Conservation (phyloP, 805 yeast genomes). For the Ogataea angusta region DNA sequence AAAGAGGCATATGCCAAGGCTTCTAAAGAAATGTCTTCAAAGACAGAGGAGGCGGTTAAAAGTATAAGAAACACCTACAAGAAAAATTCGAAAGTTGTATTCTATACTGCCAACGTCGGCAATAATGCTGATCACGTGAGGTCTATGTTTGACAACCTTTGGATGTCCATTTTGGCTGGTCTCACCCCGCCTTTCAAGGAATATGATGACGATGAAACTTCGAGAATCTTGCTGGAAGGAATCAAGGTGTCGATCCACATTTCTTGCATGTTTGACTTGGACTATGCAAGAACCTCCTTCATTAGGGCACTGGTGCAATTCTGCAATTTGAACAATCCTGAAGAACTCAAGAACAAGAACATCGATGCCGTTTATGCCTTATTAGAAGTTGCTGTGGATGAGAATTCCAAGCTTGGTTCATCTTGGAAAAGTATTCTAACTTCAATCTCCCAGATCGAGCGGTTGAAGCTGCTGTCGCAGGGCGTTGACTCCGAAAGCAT, state of each 20-base stretch:
- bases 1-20: constrained; percentile 90
- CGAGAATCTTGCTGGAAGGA: constrained; percentile 76
- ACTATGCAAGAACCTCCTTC: constrained; percentile 83
- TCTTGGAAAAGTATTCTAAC: constrained; percentile 86
- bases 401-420: constrained; percentile 67
- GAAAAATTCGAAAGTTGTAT: constrained; percentile 45
- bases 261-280: constrained; percentile 78
- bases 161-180: constrained; percentile 98
- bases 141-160: constrained; percentile 87
- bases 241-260: constrained; percentile 77
- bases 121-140: constrained; percentile 80
- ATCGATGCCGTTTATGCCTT: constrained; percentile 74
- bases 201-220: constrained; percentile 69
- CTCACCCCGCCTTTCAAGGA: constrained; percentile 92
- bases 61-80: constrained; percentile 51
- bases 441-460: constrained; percentile 85
- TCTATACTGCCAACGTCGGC: constrained; percentile 66
- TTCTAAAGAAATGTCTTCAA: constrained; percentile 84
- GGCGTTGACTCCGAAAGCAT: constrained; percentile 81
- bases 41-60: constrained; percentile 81
- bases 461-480: constrained; percentile 81
- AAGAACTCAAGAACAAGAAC: constrained; percentile 75
- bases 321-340: constrained; percentile 72
- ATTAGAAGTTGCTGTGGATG: constrained; percentile 71
- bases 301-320: constrained; percentile 88